These are phyloP conservation scores for Cucurbita argyrosperma DNA, from an alignment of 306 rosid species.

Conservation along the genomic window DNA sequence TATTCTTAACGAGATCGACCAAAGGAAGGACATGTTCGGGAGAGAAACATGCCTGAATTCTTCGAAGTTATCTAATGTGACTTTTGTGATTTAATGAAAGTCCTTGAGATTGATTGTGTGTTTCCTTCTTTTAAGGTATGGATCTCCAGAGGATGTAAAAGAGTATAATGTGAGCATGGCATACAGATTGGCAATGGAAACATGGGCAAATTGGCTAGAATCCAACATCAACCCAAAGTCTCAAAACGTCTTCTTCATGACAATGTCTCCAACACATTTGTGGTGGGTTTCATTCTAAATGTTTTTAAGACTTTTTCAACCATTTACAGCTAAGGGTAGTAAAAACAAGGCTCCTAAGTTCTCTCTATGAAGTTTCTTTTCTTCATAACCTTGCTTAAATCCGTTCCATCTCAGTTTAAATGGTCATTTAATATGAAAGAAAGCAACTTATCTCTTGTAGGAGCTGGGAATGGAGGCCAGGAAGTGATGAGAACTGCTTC, in stretches of 20 bases:
- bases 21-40: background rate
- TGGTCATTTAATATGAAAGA: background rate
- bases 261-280: slow-evolving; percentile 86
- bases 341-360: background rate
- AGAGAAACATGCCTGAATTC: too few species aligned
- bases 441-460: slow-evolving; percentile 10
- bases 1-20: background rate
- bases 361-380: background rate
- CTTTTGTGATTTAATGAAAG: background rate
- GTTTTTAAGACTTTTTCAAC: background rate
- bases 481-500: slow-evolving; percentile 63
- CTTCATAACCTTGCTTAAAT: too few species aligned
- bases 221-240: slow-evolving; percentile 38
- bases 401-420: too few species aligned
- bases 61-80: background rate
- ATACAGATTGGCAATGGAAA: slow-evolving; percentile 63
- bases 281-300: slow-evolving; percentile 35
- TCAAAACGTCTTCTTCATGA: slow-evolving; percentile 68
- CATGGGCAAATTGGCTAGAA: slow-evolving; percentile 82
- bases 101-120: background rate
- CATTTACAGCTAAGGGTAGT: background rate
- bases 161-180: slow-evolving; percentile 75
- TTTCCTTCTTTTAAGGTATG: slow-evolving; percentile 28
- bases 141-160: slow-evolving; percentile 34
- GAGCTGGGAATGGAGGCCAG: slow-evolving; percentile 92